Base-by-base conservation (phyloP, 768 basidiomycete genomes). In the Russula olivacea region DNA sequence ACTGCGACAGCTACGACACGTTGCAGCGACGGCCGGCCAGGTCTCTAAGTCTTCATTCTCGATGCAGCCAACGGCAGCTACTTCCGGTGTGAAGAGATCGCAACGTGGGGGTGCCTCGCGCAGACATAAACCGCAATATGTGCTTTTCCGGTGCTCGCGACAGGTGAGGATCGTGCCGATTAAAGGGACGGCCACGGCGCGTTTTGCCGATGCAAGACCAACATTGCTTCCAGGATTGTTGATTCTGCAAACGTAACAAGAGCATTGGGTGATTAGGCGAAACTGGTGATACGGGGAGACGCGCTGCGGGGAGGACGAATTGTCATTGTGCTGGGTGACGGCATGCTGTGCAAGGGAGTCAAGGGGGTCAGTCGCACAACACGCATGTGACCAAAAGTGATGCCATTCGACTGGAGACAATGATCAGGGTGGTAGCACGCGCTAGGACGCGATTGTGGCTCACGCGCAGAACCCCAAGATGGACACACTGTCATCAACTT, bases 41-140 rank as follows among this genome's bases (percentile, higher is more conserved):
- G 81, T 80, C 14, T 85, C 82, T 19, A 84, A 80, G 71, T 91
- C 89, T 64, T 89, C 88, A 69, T 89, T 90, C 69, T 88, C 87
- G 4, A 81, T 74, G 63, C 83, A 81, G 34, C 77, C 80, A 12
- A 84, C 77, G 19, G 74, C 61, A 19, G 69, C 61, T 25, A 70
- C 70, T 25, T 74, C 65, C 19, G 61, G 34, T 3, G 59, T 58
- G 25, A 67, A 63, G 21, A 61, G 38, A 43, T 67, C 65, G 58
- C 82, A 80, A 34, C 75, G 74, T 0, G 76, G 70, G 5, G 84
- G 81, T 0, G 81, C 77, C 63, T 88, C 85, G n/a, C 83, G 80
- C 14, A 89, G 78, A 71, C 89, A 91, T 10, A 88, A 69, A 0
- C 86, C 85, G 65, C 88, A 90, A 67, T 83, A 89, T 1, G 79